Percentiles rank a stretch among this genome's conserved stretches.
Conservation (phyloP, 108 stramenopile species). For the Discostella pseudostelligera region DNA sequence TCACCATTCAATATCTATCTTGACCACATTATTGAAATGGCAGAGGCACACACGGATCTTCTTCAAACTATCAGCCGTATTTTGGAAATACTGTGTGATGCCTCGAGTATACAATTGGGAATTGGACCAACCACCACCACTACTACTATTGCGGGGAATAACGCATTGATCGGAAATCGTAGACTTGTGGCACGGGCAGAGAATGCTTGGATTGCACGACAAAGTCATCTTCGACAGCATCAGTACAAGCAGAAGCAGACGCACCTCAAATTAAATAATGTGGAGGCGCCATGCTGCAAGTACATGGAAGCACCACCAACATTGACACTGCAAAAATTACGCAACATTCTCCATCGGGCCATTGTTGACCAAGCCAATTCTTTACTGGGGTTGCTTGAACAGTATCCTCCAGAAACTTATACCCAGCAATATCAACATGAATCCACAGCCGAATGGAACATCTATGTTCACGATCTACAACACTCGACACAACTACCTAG, state of each 20-base stretch:
- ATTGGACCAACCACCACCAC: background rate
- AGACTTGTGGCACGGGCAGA: slow-evolving; percentile 24
- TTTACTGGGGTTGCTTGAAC: slow-evolving; percentile 2
- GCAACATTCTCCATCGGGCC: slow-evolving; percentile 25
- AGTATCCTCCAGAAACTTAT: background rate
- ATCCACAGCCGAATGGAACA: slow-evolving; percentile 24
- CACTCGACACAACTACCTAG: background rate
- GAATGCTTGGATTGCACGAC: slow-evolving; percentile 20
- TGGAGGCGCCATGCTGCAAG: background rate
- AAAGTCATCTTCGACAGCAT: background rate
- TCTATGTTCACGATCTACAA: slow-evolving; percentile 29
- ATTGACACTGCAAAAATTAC: slow-evolving; percentile 31
- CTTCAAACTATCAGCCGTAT: background rate
- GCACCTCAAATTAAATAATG: background rate
- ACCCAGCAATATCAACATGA: background rate
- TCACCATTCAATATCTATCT: background rate
- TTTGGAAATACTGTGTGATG: background rate
- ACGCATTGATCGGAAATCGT: slow-evolving; percentile 11
- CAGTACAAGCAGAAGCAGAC: background rate
- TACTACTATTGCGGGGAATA: background rate
- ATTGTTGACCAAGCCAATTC: slow-evolving; percentile 34
- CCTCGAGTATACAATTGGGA: background rate
- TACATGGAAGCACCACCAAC: background rate
- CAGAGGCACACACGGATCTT: background rate
- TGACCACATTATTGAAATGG: background rate